Evolutionary conservation across 805 yeast genomes (phyloP).

Genomic region (Peterozyma toletana): DNA sequence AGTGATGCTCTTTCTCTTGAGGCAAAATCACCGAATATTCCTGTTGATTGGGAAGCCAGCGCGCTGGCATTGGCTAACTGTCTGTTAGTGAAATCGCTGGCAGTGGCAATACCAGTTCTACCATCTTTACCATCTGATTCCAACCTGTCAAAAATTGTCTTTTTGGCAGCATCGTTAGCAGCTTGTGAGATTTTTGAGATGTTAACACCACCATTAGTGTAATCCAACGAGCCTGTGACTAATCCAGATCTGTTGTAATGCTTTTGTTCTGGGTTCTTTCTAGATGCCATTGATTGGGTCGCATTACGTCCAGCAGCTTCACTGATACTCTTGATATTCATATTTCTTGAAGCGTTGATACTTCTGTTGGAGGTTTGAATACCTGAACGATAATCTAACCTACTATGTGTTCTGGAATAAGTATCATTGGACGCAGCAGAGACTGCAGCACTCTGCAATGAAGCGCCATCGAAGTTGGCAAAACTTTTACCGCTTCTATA

Average conservation of each 20-base stretch:
- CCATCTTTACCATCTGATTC: conserved; percentile 18
- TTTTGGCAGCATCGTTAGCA: conserved; percentile 34
- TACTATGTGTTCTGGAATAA: conserved; percentile 3
- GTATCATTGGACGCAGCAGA: conserved; percentile 8
- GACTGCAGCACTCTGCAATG: conserved; percentile 11
- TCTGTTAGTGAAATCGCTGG: conserved; percentile 35
- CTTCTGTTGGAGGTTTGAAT: conserved; percentile 18
- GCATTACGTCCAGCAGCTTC: conserved; percentile 30
- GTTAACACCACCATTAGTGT: conserved; percentile 38
- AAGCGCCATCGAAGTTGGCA: conserved; percentile 15
- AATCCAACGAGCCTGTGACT: conserved; percentile 19
- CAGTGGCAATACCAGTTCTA: conserved; percentile 30
- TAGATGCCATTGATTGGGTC: conserved; percentile 33
- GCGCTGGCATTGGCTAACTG: conserved; percentile 51
- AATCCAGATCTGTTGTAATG: conserved; percentile 24
- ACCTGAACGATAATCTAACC: conserved; percentile 18
- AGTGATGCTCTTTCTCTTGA: conserved; percentile 31
- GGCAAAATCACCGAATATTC: conserved; percentile 35
- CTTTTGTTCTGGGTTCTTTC: conserved; percentile 33
- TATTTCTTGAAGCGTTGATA: conserved; percentile 20
- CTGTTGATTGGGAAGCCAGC: conserved; percentile 41
- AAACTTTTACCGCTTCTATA: conserved; percentile 30
- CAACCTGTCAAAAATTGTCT: conserved; percentile 20
- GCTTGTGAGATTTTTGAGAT: conserved; percentile 42
- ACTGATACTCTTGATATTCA: conserved; percentile 21